These are phyloP conservation scores for Blastobotrys indianensis DNA, from an alignment of 1,139 yeast species.

Conservation along the genomic window DNA sequence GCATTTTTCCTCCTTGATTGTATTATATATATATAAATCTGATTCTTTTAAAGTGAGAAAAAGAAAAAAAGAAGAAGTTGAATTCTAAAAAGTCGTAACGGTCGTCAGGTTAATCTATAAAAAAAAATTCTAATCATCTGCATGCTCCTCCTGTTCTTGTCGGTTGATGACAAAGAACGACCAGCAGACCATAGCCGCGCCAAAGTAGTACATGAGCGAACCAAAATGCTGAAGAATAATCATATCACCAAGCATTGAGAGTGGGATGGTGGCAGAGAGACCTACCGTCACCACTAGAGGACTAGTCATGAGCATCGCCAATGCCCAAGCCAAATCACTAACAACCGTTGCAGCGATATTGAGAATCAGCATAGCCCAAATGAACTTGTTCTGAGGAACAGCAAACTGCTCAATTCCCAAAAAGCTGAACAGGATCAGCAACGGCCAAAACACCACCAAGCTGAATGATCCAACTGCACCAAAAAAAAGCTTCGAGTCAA, in stretches of 20 bases:
- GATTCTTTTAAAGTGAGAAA: neutral
- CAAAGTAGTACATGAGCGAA: conserved; percentile 59
- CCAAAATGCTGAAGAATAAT: conserved; percentile 59
- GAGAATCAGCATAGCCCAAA: conserved; percentile 49
- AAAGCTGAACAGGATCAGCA: conserved; percentile 57
- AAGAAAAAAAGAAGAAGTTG: neutral
- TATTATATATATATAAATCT: conserved; percentile 1
- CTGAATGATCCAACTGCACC: conserved; percentile 93
- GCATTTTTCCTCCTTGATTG: neutral
- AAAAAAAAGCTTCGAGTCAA: conserved; percentile 82
- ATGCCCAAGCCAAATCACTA: conserved; percentile 93
- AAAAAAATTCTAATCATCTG: conserved; percentile 4
- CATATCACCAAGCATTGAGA: conserved; percentile 90
- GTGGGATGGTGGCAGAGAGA: conserved; percentile 83
- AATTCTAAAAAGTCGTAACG: neutral
- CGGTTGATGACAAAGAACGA: conserved; percentile 81
- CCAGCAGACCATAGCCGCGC: conserved; percentile 71
- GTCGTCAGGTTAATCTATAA: neutral
- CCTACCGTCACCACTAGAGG: conserved; percentile 97
- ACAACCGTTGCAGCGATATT: conserved; percentile 77
- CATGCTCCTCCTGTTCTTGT: conserved; percentile 57
- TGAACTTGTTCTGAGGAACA: conserved; percentile 52
- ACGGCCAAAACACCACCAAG: conserved; percentile 75
- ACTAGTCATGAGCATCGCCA: conserved; percentile 85
- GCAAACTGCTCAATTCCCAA: conserved; percentile 63